These are phyloP conservation scores for Aspergillus leporis DNA, from an alignment of 495 filamentous ascomycete species.

Conservation along the genomic window DNA sequence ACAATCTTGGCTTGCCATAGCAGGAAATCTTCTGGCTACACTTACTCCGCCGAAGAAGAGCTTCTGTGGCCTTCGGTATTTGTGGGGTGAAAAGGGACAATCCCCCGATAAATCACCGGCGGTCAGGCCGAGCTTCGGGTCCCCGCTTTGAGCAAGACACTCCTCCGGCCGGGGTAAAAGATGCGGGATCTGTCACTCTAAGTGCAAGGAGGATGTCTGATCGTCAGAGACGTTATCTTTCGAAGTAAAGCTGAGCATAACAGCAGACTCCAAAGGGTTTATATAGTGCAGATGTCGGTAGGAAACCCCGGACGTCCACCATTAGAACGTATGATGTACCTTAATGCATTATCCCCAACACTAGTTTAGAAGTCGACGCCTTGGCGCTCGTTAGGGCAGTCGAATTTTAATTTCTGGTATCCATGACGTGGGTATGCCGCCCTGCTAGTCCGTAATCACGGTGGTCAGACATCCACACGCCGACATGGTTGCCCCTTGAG, in stretches of 20 bases:
- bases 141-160: not conserved
- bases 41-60: not conserved
- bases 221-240: not conserved
- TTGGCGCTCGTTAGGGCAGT: not conserved
- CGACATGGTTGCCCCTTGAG: not conserved
- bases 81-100: constrained; percentile 1
- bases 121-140: not conserved
- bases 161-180: constrained; percentile 1
- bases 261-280: not conserved
- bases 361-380: not conserved
- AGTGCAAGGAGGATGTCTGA: not conserved
- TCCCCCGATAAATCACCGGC: constrained; percentile 3
- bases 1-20: no score
- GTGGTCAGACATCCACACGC: not conserved
- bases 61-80: not conserved
- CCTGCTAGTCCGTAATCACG: not conserved
- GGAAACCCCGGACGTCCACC: not conserved
- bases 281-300: not conserved
- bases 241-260: not conserved
- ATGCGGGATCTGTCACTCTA: not conserved
- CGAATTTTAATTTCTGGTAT: not conserved
- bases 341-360: constrained; percentile 3
- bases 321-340: constrained; percentile 24
- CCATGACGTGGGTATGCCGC: not conserved
- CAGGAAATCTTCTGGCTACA: not conserved